A percentile compares a stretch with the other conserved stretches of the same genome.
Evolutionary conservation across 176 grass and related monocot genomes (phyloP).

Genomic region (Alopecurus myosuroides): DNA sequence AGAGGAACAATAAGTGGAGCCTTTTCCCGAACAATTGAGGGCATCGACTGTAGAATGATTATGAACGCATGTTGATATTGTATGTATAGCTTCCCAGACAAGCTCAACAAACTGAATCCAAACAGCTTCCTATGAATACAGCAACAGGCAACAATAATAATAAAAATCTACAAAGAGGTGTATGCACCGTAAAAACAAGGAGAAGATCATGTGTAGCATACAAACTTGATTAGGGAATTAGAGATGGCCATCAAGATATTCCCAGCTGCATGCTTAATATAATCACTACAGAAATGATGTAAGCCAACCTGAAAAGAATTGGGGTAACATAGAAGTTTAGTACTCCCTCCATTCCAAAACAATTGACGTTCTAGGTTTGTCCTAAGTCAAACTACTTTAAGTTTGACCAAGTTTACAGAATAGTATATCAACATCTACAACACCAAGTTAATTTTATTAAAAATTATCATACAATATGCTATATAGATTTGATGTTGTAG

Average conservation of each 20-base stretch:
- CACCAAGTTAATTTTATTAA: too few relatives aligned
- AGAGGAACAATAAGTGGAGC: background rate
- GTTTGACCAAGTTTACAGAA: too few relatives aligned
- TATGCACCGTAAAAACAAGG: background rate
- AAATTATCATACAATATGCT: too few relatives aligned
- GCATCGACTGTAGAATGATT: constrained; percentile 20
- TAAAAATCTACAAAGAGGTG: background rate
- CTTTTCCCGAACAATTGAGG: background rate
- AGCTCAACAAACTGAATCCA: constrained; percentile 70
- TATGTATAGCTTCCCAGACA: constrained; percentile 46
- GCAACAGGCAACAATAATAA: constrained; percentile 12
- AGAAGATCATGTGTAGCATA: constrained; percentile 40
- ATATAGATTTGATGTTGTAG: too few relatives aligned
- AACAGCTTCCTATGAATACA: constrained; percentile 38
- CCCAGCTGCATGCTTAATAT: constrained; percentile 67
- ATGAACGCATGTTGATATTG: constrained; percentile 30
- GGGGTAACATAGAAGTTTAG: background rate
- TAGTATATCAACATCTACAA: too few relatives aligned
- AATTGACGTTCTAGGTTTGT: too few relatives aligned
- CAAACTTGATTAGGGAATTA: constrained; percentile 51
- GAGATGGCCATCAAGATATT: constrained; percentile 59
- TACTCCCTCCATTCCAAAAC: too few relatives aligned
- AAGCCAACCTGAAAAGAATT: constrained; percentile 57
- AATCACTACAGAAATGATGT: constrained; percentile 52
- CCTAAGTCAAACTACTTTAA: too few relatives aligned